Base-by-base conservation (phyloP, 2,329 filamentous ascomycete genomes). In the Pyrenochaeta sp. region DNA sequence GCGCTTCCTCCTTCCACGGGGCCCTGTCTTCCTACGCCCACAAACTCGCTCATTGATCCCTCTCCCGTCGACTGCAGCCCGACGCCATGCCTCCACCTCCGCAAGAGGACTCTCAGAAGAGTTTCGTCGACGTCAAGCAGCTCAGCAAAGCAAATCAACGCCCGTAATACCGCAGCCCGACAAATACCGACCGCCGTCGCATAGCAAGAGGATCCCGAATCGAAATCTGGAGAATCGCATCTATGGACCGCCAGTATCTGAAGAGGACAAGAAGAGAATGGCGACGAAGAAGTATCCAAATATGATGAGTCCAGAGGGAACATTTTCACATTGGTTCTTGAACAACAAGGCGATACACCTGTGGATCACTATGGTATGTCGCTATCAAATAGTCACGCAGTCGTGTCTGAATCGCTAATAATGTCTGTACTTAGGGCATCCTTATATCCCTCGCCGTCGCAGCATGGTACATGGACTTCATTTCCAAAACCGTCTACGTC, bases 161-260 rank as follows among this genome's bases (percentile, higher is more conserved):
- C 84, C 89, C 36, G 69, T 74, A 27, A 75, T 99, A 64, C 91
- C 91, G 69, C 92, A 97, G 78, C 94, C 94, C 25, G 86, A 91
- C 71, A 91, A 90, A 76, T 98, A 97, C 84, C 91, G 91, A 47
- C 94, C 95, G 2, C 95, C 95, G 0, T 98, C 94, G 0, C 95
- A 98, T 77, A 90, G 91, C 12, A 82, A 90, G 24, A 84, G 90
- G 6, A 84, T 92, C 32, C 84, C 85, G 53, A 82, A 84, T 61
- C 78, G 78, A 57, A 83, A 84, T 64, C 78, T 79, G 51, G 32
- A 81, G 6, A 88, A 89, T 30, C 84, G 85, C 68, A 87, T 90
- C 77, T 96, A 96, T 74, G 93, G 92, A 37, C 91, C 92, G 19
- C 80, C 86, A 24, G 79, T 93, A 59, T 88, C 86, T 15, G 81